phyloP scores from a whole-genome alignment of 306 rosid species.

The Myrica gale region DNA sequence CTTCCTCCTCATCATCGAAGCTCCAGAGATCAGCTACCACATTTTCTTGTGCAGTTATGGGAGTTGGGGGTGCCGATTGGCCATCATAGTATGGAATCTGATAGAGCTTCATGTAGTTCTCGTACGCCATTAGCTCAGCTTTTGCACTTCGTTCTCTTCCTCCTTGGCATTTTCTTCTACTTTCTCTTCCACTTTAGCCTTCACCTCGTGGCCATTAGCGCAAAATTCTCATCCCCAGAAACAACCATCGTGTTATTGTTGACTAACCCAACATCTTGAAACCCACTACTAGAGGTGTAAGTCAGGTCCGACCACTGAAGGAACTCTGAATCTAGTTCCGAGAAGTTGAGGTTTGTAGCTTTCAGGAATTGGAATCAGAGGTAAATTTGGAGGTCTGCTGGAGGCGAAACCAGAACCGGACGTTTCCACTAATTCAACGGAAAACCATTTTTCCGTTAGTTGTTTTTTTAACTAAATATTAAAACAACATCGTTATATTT shows the following conservation, averaged over 20 bases:
- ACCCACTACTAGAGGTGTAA: neutral
- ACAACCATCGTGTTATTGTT: slow-evolving; percentile 20
- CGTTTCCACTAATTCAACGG: too few species aligned
- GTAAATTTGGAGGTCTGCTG: too few species aligned
- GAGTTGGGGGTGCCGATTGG: slow-evolving; percentile 38
- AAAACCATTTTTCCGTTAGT: too few species aligned
- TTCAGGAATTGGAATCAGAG: too few species aligned
- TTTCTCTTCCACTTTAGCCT: slow-evolving; percentile 25
- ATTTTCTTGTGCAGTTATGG: slow-evolving; percentile 47
- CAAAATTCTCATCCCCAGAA: slow-evolving; percentile 30
- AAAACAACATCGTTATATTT: too few species aligned
- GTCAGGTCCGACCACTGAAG: too few species aligned
- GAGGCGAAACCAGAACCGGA: too few species aligned
- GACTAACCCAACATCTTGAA: slow-evolving; percentile 13
- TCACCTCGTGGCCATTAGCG: neutral
- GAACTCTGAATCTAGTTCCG: too few species aligned
- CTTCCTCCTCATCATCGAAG: too few species aligned
- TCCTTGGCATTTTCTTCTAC: neutral
- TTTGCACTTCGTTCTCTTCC: slow-evolving; percentile 51
- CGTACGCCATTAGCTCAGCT: slow-evolving; percentile 83
- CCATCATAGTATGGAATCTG: slow-evolving; percentile 83
- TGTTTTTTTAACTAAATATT: too few species aligned
- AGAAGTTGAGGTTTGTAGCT: too few species aligned
- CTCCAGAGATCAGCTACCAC: slow-evolving; percentile 72
- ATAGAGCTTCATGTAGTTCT: slow-evolving; percentile 73